Evolutionary conservation across 306 rosid genomes (phyloP).

Genomic region (Senna tora): DNA sequence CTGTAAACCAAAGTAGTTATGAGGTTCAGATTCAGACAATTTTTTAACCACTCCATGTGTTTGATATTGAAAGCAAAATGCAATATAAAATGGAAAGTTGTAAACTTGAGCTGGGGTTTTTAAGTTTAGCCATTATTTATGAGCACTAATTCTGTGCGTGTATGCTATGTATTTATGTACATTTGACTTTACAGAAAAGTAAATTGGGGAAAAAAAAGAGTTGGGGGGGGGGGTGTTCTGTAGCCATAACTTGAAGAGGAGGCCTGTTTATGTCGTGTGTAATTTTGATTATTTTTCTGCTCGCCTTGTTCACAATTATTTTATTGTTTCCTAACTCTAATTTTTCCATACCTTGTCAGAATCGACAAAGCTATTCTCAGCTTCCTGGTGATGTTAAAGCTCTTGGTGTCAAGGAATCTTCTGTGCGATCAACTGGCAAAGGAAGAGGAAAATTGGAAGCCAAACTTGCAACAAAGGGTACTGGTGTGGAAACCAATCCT

Average conservation of each 20-base stretch:
- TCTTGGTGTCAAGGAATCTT: conserved; percentile 60
- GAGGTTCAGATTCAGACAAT: conserved; percentile 13
- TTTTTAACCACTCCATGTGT: not conserved
- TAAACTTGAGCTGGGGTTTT: not conserved
- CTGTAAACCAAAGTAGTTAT: not conserved
- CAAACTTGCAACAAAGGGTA: conserved; percentile 54
- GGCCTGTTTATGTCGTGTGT: not conserved
- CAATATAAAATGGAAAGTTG: not conserved
- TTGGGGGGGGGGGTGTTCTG: not conserved
- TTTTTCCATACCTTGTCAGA: conserved; percentile 45
- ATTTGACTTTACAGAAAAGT: not conserved
- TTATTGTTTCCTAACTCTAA: conserved; percentile 1
- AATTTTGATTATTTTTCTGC: not conserved
- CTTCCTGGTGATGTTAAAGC: conserved; percentile 61
- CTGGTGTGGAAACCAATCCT: conserved; percentile 47
- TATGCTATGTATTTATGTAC: not conserved
- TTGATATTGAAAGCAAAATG: conserved; percentile 14
- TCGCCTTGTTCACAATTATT: conserved; percentile 15
- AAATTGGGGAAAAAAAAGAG: not conserved
- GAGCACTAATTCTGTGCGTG: not conserved
- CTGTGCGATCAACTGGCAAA: conserved; percentile 56
- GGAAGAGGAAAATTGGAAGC: conserved; percentile 71
- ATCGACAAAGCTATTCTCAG: conserved; percentile 77
- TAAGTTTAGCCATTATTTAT: not conserved
- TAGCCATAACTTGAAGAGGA: not conserved